phyloP scores from a whole-genome alignment of 768 basidiomycete species.

The Tricholomella constricta region DNA sequence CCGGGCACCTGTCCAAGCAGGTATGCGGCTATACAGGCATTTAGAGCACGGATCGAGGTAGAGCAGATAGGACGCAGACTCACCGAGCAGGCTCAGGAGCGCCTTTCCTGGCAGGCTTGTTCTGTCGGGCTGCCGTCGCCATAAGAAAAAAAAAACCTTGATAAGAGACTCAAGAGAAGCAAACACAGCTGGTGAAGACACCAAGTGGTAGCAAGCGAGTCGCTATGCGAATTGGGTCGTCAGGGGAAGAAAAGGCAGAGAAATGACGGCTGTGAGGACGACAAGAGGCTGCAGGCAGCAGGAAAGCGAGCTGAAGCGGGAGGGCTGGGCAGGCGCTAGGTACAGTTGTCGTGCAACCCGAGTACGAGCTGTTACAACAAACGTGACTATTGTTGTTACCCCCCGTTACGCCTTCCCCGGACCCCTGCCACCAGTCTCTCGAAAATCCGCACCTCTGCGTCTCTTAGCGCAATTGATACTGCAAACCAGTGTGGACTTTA shows the following conservation, averaged over 20 bases:
- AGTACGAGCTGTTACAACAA: slow-evolving; percentile 10
- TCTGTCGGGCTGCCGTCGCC: slow-evolving; percentile 65
- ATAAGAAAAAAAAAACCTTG: slow-evolving; percentile 40
- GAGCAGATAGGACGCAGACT: slow-evolving; percentile 14
- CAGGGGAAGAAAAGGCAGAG: slow-evolving; percentile 5
- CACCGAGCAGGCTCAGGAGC: slow-evolving; percentile 60
- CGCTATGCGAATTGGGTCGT: slow-evolving; percentile 24
- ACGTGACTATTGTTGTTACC: slow-evolving; percentile 9
- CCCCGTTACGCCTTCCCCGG: not conserved
- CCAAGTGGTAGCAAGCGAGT: slow-evolving; percentile 34
- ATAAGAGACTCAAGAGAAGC: slow-evolving; percentile 32
- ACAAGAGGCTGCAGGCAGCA: slow-evolving; percentile 11
- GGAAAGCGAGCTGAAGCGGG: slow-evolving; percentile 3
- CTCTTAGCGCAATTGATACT: too few relatives aligned
- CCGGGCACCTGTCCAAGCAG: slow-evolving; percentile 70
- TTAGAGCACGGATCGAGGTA: slow-evolving; percentile 24
- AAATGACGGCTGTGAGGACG: not conserved
- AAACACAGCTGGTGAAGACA: slow-evolving; percentile 40
- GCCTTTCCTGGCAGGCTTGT: slow-evolving; percentile 66
- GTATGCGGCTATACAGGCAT: slow-evolving; percentile 36
- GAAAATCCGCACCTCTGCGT: not conserved
- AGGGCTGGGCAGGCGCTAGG: slow-evolving; percentile 4
- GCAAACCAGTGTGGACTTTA: too few relatives aligned
- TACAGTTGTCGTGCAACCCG: not conserved
- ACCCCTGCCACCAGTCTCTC: slow-evolving; percentile 8